phyloP scores from a whole-genome alignment of 805 yeast species.

The Saccharomycopsis fibuligera region DNA sequence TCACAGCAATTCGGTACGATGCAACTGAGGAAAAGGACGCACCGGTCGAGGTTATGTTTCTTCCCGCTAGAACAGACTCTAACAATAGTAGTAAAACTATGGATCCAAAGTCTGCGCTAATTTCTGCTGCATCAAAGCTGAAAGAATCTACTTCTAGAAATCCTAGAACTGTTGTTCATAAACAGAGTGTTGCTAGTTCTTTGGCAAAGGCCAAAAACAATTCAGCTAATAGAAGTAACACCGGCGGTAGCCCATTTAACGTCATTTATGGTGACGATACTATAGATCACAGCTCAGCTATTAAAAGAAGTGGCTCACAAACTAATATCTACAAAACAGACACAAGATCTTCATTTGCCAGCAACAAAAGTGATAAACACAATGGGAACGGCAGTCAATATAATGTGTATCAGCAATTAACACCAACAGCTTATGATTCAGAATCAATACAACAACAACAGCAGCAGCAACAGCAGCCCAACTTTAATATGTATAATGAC shows the following conservation, averaged over 20 bases:
- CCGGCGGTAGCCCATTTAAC: conserved; percentile 11
- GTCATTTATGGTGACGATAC: conserved; percentile 16
- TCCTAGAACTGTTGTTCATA: conserved; percentile 5
- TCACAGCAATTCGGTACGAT: conserved; percentile 18
- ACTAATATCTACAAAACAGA: conserved; percentile 3
- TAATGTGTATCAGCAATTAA: not conserved
- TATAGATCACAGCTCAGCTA: not conserved
- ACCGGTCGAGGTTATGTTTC: conserved; percentile 20
- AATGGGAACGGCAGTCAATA: too few species aligned
- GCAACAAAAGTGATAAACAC: conserved; percentile 11
- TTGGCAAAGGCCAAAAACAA: not conserved
- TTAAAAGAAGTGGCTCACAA: not conserved
- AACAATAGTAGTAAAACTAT: not conserved
- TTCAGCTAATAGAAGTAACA: not conserved
- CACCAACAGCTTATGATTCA: conserved; percentile 10
- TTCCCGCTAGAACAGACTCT: conserved; percentile 11
- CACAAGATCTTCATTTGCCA: conserved; percentile 8
- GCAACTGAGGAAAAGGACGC: conserved; percentile 20
- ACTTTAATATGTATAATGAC: conserved; percentile 8
- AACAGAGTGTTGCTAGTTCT: conserved; percentile 7
- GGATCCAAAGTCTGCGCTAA: too few species aligned
- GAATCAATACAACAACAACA: not conserved
- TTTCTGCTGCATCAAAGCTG: too few species aligned
- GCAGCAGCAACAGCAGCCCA: too few species aligned
- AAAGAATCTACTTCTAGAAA: not conserved